phyloP scores from a whole-genome alignment of 139 green algal species.

The Chlamydomonas incerta region DNA sequence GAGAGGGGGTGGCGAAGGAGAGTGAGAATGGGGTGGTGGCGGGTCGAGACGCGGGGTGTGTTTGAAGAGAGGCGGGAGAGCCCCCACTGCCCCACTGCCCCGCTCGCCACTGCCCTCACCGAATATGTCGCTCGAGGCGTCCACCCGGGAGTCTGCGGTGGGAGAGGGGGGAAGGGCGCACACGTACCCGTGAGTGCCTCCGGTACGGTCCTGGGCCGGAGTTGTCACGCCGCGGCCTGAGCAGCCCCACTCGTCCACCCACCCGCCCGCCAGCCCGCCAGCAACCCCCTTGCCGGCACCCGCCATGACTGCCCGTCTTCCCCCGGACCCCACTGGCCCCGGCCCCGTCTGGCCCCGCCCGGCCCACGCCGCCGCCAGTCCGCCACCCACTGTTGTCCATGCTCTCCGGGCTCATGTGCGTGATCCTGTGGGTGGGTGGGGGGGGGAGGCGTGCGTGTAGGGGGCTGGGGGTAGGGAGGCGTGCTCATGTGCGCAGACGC shows the following conservation, averaged over 20 bases:
- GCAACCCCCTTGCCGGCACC: too few species aligned
- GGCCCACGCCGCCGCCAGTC: background rate
- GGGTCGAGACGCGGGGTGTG: too few species aligned
- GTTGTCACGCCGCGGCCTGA: too few species aligned
- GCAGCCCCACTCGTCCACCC: too few species aligned
- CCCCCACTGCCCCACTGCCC: background rate
- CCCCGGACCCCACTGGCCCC: background rate
- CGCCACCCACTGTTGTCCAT: slow-evolving; percentile 37
- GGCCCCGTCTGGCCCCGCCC: background rate
- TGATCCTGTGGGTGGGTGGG: slow-evolving; percentile 8
- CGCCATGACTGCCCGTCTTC: too few species aligned
- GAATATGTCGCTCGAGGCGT: slow-evolving; percentile 40
- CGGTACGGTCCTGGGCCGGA: too few species aligned
- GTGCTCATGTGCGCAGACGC: too few species aligned
- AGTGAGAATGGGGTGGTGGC: background rate
- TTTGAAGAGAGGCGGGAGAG: too few species aligned
- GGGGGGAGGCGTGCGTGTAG: background rate
- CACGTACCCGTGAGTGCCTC: too few species aligned
- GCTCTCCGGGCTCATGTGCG: slow-evolving; percentile 36
- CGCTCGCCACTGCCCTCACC: background rate
- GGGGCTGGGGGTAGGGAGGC: background rate
- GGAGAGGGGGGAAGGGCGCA: background rate
- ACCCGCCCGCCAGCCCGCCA: too few species aligned
- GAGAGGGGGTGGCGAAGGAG: background rate
- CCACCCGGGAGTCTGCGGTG: slow-evolving; percentile 11